Base-by-base conservation (phyloP, 179 eudicot genomes). In the Vitellaria paradoxa region DNA sequence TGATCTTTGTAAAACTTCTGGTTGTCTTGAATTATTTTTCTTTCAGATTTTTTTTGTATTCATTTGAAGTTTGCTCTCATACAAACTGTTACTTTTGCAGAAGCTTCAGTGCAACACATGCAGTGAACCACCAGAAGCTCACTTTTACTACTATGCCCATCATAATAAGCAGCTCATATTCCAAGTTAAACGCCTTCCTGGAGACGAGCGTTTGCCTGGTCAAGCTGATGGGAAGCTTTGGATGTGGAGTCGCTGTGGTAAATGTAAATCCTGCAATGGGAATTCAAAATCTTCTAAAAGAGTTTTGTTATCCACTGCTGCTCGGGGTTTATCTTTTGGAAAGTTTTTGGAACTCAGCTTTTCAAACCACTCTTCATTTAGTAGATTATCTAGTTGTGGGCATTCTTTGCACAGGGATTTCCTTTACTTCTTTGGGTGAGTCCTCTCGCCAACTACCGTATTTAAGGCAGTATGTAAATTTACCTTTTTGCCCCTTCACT, bases 231-330 rank as follows among this genome's bases (percentile, higher is more conserved):
- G 92, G 76, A 93, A 90, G 86, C 87, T 91, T 81, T 96, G 99
- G 99, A 96, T 96, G 99, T 96, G 99, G 99, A 88, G 94, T 87
- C 89, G 92, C 60, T 96, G 99, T 88, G 91, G 91, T 80, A 86
- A 84, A 83, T 93, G 99, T 82, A 84, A 82, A 70, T 89, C 85
- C 65, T 68, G 24, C 55, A 86, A 84, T 76, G 90, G 87, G 67
- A 81, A 78, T 84, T 78, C 82, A 42, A 81, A 77, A 82, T 81
- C 89, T 62, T 91, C 98, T 23, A 93, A 89, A 82, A 87, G 98
- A 78, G 97, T 93, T 60, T 78, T 92, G 80, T 78, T 96, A 69
- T 96, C 98, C 9, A 81, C 79, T 74, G 93, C 91, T 81, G 97
- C 99, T 47, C 89, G 91, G 82, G 89, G 91, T 76, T 86, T 95